Base-by-base conservation (phyloP, 805 yeast species). In the Yamadazyma philogaea region DNA sequence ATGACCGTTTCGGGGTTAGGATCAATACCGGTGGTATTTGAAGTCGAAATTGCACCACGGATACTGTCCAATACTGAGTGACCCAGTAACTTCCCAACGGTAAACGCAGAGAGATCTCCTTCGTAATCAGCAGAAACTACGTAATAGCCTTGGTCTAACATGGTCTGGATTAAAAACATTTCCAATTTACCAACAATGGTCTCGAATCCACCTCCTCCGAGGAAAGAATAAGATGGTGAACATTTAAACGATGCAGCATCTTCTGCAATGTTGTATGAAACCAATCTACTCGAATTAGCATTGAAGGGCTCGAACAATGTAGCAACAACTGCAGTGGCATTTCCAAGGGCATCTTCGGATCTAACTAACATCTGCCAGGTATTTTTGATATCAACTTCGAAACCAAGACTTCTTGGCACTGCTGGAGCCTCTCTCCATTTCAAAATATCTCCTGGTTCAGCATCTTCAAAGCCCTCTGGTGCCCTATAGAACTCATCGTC, bases 61-160 rank as follows among this genome's bases (percentile, higher is more conserved):
- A 67, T 50, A 2, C 63, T 46, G 42, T 67, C 61, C 34, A 67
- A 54, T 0, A 55, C 48, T 6, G 63, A 56, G 2, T 56, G 48
- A 1, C 67, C 71, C 1, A 65, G 52, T 27, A 52, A 55, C 20
- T 47, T 40, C 0, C 66, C 68, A 7, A 55, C 67, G 1, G 64
- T 53, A 43, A 63, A 66, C 0, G 66, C 54, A 1, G 58, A 51
- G 6, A 50, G 50, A 2, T 58, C 54, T 5, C 72, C 70, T 42
- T 66, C 65, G 39, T 66, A 63, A 46, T 65, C 71, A 0, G 70
- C 60, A 5, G 55, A 48, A 1, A 61, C 56, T 3, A 66, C 64
- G 46, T 51, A 60, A 53, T 59, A 66, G 6, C 72, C 73, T 32
- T 53, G 44, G 19, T 53, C 46, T 17, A 59, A 47, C 10, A 55